Evolutionary conservation across 352 stramenopile genomes (phyloP).

Genomic region (Blastocystis sp.): DNA sequence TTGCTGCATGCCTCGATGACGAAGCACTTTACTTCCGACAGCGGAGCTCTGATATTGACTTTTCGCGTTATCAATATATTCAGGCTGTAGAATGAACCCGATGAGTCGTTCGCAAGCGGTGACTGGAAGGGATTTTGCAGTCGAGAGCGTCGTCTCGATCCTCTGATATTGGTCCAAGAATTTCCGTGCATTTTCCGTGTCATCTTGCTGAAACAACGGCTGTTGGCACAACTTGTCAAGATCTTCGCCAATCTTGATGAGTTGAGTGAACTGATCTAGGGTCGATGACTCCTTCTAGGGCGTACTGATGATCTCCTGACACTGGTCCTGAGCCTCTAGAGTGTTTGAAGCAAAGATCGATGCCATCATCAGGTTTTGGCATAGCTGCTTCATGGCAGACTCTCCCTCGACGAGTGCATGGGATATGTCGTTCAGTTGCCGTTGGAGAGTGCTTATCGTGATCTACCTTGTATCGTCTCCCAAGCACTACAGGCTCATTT

Average conservation of each 20-base stretch:
- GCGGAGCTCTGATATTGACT: background rate
- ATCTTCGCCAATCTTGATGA: background rate
- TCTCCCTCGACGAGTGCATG: background rate
- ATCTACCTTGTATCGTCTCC: background rate
- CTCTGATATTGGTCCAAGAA: background rate
- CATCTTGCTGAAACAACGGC: background rate
- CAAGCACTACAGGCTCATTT: background rate
- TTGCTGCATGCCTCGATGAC: background rate
- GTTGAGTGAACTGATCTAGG: background rate
- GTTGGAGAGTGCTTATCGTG: background rate
- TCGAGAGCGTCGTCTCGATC: background rate
- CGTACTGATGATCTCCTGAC: background rate
- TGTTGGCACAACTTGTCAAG: background rate
- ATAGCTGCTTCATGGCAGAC: background rate
- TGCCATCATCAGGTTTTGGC: background rate
- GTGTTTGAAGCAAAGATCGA: background rate
- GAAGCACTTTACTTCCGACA: background rate
- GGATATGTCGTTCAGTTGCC: background rate
- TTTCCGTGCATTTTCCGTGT: background rate
- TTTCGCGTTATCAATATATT: background rate
- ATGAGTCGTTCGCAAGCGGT: background rate
- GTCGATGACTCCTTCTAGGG: background rate
- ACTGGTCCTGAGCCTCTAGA: background rate
- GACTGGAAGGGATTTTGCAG: background rate
- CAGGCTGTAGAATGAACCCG: constrained; percentile 13